phyloP scores from a whole-genome alignment of 495 filamentous ascomycete species.

The Lichina pygmaea region DNA sequence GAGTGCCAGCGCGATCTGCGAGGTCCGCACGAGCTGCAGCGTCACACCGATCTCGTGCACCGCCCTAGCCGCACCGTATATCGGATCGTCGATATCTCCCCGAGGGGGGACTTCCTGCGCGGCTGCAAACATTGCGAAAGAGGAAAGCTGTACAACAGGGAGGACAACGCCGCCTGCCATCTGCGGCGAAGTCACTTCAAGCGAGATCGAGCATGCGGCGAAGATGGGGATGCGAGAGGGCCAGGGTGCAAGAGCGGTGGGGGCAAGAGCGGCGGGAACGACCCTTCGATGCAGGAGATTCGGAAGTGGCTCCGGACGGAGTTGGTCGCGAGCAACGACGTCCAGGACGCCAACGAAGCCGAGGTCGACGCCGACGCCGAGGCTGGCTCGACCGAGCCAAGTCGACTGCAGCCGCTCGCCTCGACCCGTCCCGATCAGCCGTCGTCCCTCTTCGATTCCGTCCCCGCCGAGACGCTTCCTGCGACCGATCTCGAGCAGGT shows the following conservation, averaged over 20 bases:
- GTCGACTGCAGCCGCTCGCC: too few species aligned
- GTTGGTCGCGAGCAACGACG: not conserved
- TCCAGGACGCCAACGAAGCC: not conserved
- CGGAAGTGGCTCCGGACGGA: constrained; percentile 30
- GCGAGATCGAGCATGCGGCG: constrained; percentile 9
- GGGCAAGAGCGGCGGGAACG: constrained; percentile 30
- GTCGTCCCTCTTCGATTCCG: too few species aligned
- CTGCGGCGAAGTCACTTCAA: constrained; percentile 75
- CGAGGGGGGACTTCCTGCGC: constrained; percentile 23
- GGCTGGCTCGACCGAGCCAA: not conserved
- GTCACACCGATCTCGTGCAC: constrained; percentile 66
- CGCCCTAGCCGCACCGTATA: constrained; percentile 47
- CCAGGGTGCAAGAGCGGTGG: not conserved
- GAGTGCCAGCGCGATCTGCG: constrained; percentile 25
- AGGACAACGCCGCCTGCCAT: constrained; percentile 91
- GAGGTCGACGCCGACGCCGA: not conserved
- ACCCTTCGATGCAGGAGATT: constrained; percentile 52
- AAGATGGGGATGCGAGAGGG: not conserved
- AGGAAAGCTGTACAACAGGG: constrained; percentile 60
- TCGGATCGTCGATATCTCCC: constrained; percentile 39
- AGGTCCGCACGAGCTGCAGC: constrained; percentile 75
- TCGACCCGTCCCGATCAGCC: too few species aligned
- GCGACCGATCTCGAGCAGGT: not conserved
- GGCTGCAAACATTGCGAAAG: constrained; percentile 70
- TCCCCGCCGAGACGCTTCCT: not conserved